phyloP scores from a whole-genome alignment of 2,329 filamentous ascomycete genomes.

The Nannizziopsis arthrosporioides region DNA sequence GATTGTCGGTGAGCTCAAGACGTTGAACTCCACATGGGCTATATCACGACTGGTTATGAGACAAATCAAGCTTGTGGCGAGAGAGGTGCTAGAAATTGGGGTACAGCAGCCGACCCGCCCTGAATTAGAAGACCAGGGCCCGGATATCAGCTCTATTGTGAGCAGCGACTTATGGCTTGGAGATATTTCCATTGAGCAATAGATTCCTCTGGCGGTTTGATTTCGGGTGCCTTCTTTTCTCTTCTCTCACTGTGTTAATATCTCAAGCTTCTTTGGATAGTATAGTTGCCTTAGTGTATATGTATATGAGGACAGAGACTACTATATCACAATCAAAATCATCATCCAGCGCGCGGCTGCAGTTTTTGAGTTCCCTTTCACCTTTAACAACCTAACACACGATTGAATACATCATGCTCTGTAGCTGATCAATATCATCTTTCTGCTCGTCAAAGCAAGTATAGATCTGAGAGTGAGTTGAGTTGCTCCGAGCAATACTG shows the following conservation, averaged over 20 bases:
- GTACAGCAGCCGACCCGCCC: conserved; percentile 21
- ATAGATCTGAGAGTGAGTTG: too few species aligned
- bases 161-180: conserved; percentile 17
- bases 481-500: too few species aligned
- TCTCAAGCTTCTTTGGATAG: neutral
- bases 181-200: conserved; percentile 14
- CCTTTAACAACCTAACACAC: too few species aligned
- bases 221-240: neutral
- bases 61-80: conserved; percentile 68
- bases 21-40: conserved; percentile 58
- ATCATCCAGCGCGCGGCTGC: too few species aligned
- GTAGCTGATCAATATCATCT: too few species aligned
- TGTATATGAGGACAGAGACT: too few species aligned
- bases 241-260: conserved; percentile 1
- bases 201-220: neutral
- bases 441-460: too few species aligned
- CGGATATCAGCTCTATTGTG: conserved; percentile 15
- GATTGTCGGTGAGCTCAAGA: conserved; percentile 63
- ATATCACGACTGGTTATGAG: conserved; percentile 57
- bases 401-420: too few species aligned
- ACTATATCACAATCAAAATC: too few species aligned
- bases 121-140: conserved; percentile 11
- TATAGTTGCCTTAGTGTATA: neutral
- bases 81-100: conserved; percentile 50
- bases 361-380: too few species aligned